Base-by-base conservation (phyloP, 78 protist species). In the Polysphondylium violaceum region DNA sequence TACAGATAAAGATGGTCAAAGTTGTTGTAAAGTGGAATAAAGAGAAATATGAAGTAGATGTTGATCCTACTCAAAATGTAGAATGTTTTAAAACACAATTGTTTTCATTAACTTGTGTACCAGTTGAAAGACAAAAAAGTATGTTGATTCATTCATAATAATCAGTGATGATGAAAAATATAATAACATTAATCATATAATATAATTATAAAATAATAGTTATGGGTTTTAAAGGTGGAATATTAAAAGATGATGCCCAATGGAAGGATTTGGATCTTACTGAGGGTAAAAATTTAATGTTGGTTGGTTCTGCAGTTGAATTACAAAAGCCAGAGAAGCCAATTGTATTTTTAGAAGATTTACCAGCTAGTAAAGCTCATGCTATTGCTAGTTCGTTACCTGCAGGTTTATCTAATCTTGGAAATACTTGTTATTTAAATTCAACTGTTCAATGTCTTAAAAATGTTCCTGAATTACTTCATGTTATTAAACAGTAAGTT, bases 1-100 rank as follows among this genome's bases (percentile, higher is more conserved):
- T n/a, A n/a, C n/a, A n/a, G n/a, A n/a, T n/a, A n/a, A 60, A 63
- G 3, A 75, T 87, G 93, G 93, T 87, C 16, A 87, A 87, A 50
- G 93, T 94, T 29, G 64, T 9, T n/a, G 93, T 96, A 64, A 96
- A 96, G 86, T 96, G 98, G 98, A 88, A 71, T 35, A 96, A 96
- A 94, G 71, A 91, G 21, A 92, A 68, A 61, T 92, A 56, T 64
- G 93, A 86, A 8, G 93, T 96, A 17, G 91, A 81, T 35, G 69
- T 96, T 25, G 83, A 96, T 21, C 38, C 88, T 40, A 7, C 51
- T 31, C 83, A 87, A 67, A 40, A 87, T 9, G 69, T 63, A 14
- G 2, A 36, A 31, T 93, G 11, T 25, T 86, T 97, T 87, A 95
- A 94, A 83, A 43, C 47, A 17, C 95, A 95, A 86, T 72, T 97